These are phyloP conservation scores for Pichia rugopelliculosa DNA, from an alignment of 805 yeast genomes.

Conservation along the genomic window DNA sequence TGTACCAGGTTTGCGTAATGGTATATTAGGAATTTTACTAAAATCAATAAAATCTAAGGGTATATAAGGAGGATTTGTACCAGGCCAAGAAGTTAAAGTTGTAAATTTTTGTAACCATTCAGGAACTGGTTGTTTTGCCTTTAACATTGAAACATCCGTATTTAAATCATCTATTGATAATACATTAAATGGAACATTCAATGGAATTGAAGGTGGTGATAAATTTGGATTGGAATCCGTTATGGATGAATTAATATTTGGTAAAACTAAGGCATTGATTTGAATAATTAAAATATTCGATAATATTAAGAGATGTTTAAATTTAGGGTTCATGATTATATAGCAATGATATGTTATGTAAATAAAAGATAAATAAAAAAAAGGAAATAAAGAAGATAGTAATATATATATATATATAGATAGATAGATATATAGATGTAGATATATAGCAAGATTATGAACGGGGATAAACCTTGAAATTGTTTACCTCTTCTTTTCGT, in stretches of 20 bases:
- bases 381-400: neutral
- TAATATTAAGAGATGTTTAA: neutral
- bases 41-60: conserved; percentile 68
- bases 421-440: too few species aligned
- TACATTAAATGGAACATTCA: neutral
- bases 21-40: conserved; percentile 39
- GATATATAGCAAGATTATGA: too few species aligned
- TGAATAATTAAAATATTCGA: neutral
- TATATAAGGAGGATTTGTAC: conserved; percentile 77
- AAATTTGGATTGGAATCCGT: neutral
- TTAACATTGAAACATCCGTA: neutral
- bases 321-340: neutral
- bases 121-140: conserved; percentile 43
- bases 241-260: neutral
- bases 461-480: too few species aligned
- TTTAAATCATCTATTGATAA: neutral
- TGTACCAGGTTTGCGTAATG: conserved; percentile 45
- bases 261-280: neutral
- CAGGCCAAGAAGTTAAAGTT: conserved; percentile 78
- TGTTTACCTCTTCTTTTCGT: too few species aligned
- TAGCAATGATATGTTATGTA: neutral
- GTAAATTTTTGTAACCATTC: conserved; percentile 72
- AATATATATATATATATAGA: too few species aligned
- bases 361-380: neutral
- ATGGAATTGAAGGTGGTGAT: neutral